Percentiles rank a stretch among this genome's conserved stretches.
These are phyloP conservation scores for Lithospermum erythrorhizon DNA, from an alignment of 257 asterid genomes.

Conservation along the genomic window DNA sequence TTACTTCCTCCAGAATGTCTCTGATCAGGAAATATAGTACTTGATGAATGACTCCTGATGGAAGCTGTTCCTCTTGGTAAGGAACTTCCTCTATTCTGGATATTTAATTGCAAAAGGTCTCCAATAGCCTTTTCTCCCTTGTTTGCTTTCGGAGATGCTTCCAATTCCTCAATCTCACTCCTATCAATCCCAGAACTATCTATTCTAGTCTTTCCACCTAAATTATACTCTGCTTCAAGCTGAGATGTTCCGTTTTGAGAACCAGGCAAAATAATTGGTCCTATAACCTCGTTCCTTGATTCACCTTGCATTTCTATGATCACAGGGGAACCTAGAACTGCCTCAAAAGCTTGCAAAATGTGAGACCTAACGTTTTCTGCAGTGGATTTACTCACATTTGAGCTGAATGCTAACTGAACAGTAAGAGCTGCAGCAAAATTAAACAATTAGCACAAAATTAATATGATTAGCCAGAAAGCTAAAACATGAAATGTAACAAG, in stretches of 20 bases:
- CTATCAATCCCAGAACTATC: slow-evolving; percentile 24
- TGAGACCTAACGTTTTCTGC: slow-evolving; percentile 63
- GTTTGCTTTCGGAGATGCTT: slow-evolving; percentile 22
- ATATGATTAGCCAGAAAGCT: not conserved
- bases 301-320: slow-evolving; percentile 70
- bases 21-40: slow-evolving; percentile 17
- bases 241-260: slow-evolving; percentile 26
- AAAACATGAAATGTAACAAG: not conserved
- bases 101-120: slow-evolving; percentile 7
- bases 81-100: slow-evolving; percentile 13
- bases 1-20: slow-evolving; percentile 39
- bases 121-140: slow-evolving; percentile 7
- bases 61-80: slow-evolving; percentile 13
- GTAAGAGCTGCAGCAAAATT: slow-evolving; percentile 68
- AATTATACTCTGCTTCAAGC: slow-evolving; percentile 9
- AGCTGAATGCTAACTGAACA: slow-evolving; percentile 63
- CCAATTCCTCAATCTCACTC: slow-evolving; percentile 65
- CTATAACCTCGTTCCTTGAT: slow-evolving; percentile 33
- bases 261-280: slow-evolving; percentile 35
- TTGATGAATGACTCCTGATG: slow-evolving; percentile 8
- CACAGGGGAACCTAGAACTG: slow-evolving; percentile 70
- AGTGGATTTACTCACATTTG: slow-evolving; percentile 57
- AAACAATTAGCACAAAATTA: slow-evolving; percentile 1
- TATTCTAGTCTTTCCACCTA: slow-evolving; percentile 12
- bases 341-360: slow-evolving; percentile 80